Evolutionary conservation across 495 filamentous ascomycete genomes (phyloP).

Genomic region (Articulospora tetracladia): DNA sequence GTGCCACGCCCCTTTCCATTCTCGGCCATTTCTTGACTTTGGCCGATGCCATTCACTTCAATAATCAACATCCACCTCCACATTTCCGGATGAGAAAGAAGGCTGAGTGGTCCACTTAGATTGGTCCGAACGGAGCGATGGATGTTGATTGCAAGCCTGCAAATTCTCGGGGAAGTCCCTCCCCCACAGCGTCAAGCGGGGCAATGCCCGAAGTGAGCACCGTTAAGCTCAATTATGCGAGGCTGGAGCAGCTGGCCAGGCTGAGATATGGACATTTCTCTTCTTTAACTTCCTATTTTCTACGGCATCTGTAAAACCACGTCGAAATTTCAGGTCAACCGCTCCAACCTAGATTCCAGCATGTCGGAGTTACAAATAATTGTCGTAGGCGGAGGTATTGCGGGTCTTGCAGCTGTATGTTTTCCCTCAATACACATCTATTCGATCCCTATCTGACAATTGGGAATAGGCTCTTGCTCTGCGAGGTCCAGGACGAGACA

Average conservation of each 20-base stretch:
- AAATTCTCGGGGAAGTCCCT: too few species aligned
- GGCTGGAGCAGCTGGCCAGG: too few species aligned
- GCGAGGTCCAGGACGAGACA: background rate
- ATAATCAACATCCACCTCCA: background rate
- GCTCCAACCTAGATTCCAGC: background rate
- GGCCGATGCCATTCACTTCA: background rate
- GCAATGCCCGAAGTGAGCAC: too few species aligned
- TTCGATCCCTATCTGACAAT: background rate
- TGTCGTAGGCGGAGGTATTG: slow-evolving; percentile 14
- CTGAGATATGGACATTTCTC: background rate
- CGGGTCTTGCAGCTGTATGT: slow-evolving; percentile 12
- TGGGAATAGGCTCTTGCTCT: background rate
- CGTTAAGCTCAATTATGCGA: too few species aligned
- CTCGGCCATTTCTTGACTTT: background rate
- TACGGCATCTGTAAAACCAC: background rate
- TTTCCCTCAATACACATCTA: background rate
- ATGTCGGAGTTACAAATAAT: slow-evolving; percentile 10
- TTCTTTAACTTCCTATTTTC: background rate
- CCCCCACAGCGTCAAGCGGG: too few species aligned
- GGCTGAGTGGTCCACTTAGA: background rate
- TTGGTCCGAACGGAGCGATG: background rate
- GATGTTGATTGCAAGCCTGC: background rate
- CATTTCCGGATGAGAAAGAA: background rate
- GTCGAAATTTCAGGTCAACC: background rate
- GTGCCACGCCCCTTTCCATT: background rate